These are phyloP conservation scores for Pyrenula aspistea DNA, from an alignment of 495 filamentous ascomycete species.

Conservation along the genomic window DNA sequence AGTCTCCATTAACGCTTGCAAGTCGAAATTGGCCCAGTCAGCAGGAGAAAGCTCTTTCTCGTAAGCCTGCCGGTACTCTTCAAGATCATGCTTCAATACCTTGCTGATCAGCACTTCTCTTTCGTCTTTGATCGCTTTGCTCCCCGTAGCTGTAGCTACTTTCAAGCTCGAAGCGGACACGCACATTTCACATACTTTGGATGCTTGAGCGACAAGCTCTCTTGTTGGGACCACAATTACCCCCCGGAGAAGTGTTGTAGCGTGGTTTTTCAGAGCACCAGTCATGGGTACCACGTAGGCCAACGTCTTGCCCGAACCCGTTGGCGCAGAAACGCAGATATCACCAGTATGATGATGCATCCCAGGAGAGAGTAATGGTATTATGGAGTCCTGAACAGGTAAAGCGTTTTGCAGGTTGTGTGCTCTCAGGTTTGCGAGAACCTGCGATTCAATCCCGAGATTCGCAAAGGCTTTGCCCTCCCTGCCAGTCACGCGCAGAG, in stretches of 20 bases:
- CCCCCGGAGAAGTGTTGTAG: slow-evolving; percentile 52
- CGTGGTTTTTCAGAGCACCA: slow-evolving; percentile 49
- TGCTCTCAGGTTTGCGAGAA: slow-evolving; percentile 47
- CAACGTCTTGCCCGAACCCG: slow-evolving; percentile 88
- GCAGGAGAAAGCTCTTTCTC: slow-evolving; percentile 24
- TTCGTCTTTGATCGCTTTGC: slow-evolving; percentile 62
- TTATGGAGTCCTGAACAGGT: slow-evolving; percentile 69
- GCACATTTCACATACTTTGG: slow-evolving; percentile 58
- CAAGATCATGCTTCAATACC: slow-evolving; percentile 48
- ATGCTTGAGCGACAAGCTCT: slow-evolving; percentile 77
- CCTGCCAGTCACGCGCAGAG: slow-evolving; percentile 48
- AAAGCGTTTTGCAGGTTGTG: slow-evolving; percentile 66
- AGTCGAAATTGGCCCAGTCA: slow-evolving; percentile 35
- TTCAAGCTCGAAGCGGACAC: slow-evolving; percentile 51
- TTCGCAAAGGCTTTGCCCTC: slow-evolving; percentile 47
- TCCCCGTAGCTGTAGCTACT: slow-evolving; percentile 73
- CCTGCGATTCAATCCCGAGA: slow-evolving; percentile 41
- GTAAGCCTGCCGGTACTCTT: slow-evolving; percentile 32
- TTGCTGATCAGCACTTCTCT: slow-evolving; percentile 51
- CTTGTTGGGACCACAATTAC: slow-evolving; percentile 81
- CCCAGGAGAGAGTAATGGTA: slow-evolving; percentile 63
- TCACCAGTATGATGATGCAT: slow-evolving; percentile 50
- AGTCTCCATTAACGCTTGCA: slow-evolving; percentile 28
- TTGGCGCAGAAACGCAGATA: slow-evolving; percentile 76
- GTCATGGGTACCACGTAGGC: slow-evolving; percentile 83